Conservation (phyloP, 306 rosid species). For the Trifolium fragiferum region DNA sequence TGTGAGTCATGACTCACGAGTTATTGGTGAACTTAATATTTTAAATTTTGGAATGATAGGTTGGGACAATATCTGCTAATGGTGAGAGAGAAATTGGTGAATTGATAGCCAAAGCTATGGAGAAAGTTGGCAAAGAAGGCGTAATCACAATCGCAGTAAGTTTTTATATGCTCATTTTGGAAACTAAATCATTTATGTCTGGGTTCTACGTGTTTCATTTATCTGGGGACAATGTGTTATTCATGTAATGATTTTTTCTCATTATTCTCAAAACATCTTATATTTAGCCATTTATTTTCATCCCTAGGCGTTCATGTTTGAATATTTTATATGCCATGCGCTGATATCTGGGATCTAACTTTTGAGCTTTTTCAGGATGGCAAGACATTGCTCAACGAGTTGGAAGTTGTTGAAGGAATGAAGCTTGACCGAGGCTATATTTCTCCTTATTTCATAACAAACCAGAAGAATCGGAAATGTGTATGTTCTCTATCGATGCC, state of each 20-base stretch:
- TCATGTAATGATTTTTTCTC: background rate
- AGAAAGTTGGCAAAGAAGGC: slow-evolving; percentile 98
- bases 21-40: background rate
- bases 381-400: slow-evolving; percentile 80
- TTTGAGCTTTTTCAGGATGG: slow-evolving; percentile 78
- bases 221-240: background rate
- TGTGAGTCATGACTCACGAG: too few relatives aligned
- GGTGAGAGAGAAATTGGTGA: slow-evolving; percentile 98
- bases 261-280: background rate
- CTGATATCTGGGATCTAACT: background rate
- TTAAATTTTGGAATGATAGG: slow-evolving; percentile 51
- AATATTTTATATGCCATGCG: background rate
- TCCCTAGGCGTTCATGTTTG: background rate
- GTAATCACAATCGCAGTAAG: slow-evolving; percentile 91
- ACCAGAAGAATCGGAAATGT: slow-evolving; percentile 93
- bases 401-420: slow-evolving; percentile 99
- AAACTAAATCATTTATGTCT: background rate
- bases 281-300: background rate
- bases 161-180: slow-evolving; percentile 21
- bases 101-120: slow-evolving; percentile 96
- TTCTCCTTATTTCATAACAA: slow-evolving; percentile 91
- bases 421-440: slow-evolving; percentile 96
- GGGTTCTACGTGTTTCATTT: background rate
- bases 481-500: slow-evolving; percentile 55
- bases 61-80: slow-evolving; percentile 92